These are phyloP conservation scores for Stachybotrys elegans DNA, from an alignment of 2,329 filamentous ascomycete species.

Conservation along the genomic window DNA sequence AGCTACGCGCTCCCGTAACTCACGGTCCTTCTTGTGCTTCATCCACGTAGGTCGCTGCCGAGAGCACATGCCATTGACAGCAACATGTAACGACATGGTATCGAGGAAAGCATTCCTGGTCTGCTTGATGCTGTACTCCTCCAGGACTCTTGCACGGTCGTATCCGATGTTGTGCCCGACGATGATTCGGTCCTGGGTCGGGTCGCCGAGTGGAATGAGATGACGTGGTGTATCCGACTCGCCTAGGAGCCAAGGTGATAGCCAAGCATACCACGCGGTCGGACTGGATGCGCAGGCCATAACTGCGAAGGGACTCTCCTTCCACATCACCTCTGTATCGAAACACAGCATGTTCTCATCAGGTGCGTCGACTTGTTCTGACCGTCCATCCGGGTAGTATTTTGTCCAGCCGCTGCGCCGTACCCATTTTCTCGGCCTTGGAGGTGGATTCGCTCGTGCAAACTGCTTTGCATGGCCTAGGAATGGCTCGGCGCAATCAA, in stretches of 20 bases:
- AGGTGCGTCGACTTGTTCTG: slow-evolving; percentile 68
- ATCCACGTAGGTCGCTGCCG: slow-evolving; percentile 95
- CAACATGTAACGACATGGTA: slow-evolving; percentile 97
- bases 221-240: slow-evolving; percentile 75
- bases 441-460: slow-evolving; percentile 53
- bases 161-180: slow-evolving; percentile 96
- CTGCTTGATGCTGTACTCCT: slow-evolving; percentile 84
- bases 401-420: slow-evolving; percentile 88
- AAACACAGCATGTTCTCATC: slow-evolving; percentile 82
- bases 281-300: slow-evolving; percentile 94
- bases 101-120: slow-evolving; percentile 85
- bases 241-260: slow-evolving; percentile 89
- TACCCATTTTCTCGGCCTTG: slow-evolving; percentile 66
- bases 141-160: slow-evolving; percentile 78
- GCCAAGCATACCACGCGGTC: slow-evolving; percentile 93
- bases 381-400: slow-evolving; percentile 69
- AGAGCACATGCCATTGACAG: slow-evolving; percentile 98
- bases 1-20: slow-evolving; percentile 74
- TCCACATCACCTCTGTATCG: slow-evolving; percentile 96
- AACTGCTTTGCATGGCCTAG: slow-evolving; percentile 71
- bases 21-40: slow-evolving; percentile 87
- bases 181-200: slow-evolving; percentile 66
- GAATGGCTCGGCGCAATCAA: slow-evolving; percentile 83
- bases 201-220: slow-evolving; percentile 81
- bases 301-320: slow-evolving; percentile 84